A percentile compares a stretch with the other conserved stretches of the same genome.
phyloP scores from a whole-genome alignment of 352 stramenopile genomes.

The Phytophthora pistaciae region DNA sequence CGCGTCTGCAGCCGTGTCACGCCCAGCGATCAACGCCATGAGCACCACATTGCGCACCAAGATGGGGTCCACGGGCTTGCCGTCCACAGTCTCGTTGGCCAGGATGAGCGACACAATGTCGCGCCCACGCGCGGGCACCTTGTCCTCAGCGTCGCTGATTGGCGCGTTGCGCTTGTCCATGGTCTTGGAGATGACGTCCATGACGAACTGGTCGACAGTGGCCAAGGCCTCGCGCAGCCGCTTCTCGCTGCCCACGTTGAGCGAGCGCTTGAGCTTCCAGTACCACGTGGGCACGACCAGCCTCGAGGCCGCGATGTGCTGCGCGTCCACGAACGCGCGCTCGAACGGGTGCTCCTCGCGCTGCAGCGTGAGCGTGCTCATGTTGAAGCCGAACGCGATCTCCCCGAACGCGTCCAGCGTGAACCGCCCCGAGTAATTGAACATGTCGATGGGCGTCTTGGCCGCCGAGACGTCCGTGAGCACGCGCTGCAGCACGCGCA shows the following conservation, averaged over 20 bases:
- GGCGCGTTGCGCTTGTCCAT: slow-evolving; percentile 18
- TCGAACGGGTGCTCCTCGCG: slow-evolving; percentile 45
- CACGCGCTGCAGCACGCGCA: slow-evolving; percentile 43
- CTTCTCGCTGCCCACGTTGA: slow-evolving; percentile 41
- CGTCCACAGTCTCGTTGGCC: slow-evolving; percentile 31
- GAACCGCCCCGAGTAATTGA: slow-evolving; percentile 30
- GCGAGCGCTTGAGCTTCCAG: slow-evolving; percentile 48
- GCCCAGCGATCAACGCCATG: slow-evolving; percentile 68
- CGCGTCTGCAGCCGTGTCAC: slow-evolving; percentile 62
- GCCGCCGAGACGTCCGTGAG: slow-evolving; percentile 4
- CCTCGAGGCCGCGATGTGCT: slow-evolving; percentile 30
- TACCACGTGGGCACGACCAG: slow-evolving; percentile 32
- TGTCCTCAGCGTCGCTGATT: neutral
- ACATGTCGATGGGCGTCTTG: slow-evolving; percentile 30
- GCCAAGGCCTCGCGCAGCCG: neutral
- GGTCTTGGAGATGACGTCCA: slow-evolving; percentile 41
- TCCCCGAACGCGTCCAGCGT: slow-evolving; percentile 47
- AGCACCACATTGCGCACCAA: slow-evolving; percentile 73
- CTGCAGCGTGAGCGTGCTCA: slow-evolving; percentile 29
- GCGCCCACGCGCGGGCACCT: neutral
- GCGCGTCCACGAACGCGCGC: slow-evolving; percentile 33
- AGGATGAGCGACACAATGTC: slow-evolving; percentile 49
- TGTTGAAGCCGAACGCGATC: slow-evolving; percentile 46
- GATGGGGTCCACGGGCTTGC: slow-evolving; percentile 31
- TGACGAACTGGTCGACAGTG: slow-evolving; percentile 26